phyloP scores from a whole-genome alignment of 1,284 basidiomycete species.

The Rhodofomes roseus region DNA sequence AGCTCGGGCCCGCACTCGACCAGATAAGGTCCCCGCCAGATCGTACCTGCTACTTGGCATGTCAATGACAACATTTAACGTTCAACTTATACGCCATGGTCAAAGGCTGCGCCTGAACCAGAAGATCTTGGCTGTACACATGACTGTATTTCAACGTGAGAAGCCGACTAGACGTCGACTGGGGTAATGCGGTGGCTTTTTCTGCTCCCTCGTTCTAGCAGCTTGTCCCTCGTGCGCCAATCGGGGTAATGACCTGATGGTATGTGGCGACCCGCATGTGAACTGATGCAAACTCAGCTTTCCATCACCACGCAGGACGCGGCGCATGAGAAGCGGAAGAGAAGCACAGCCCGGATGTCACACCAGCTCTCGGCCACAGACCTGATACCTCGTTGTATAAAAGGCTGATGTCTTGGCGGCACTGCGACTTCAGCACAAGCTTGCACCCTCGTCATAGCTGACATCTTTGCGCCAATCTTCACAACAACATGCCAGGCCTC shows the following conservation, averaged over 20 bases:
- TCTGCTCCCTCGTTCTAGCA: background rate
- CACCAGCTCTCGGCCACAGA: background rate
- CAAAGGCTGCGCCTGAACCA: too few species aligned
- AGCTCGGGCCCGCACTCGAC: too few species aligned
- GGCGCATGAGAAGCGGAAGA: background rate
- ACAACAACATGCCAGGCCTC: constrained; percentile 8
- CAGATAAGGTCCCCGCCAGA: too few species aligned
- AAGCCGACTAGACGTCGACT: background rate
- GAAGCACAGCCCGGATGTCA: background rate
- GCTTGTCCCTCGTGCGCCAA: background rate
- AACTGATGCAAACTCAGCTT: background rate
- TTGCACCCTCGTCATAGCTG: background rate
- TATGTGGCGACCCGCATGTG: background rate
- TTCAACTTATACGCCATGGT: too few species aligned
- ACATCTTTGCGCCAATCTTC: background rate
- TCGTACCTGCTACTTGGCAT: too few species aligned
- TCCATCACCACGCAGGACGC: background rate
- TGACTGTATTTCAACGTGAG: background rate
- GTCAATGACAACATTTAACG: too few species aligned
- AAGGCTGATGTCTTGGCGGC: background rate
- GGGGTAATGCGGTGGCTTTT: background rate
- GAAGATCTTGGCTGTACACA: background rate
- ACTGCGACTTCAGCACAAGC: background rate
- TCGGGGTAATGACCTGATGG: background rate
- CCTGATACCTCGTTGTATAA: background rate